Conservation (phyloP, 2,329 filamentous ascomycete species). For the Blastomyces emzantsi region DNA sequence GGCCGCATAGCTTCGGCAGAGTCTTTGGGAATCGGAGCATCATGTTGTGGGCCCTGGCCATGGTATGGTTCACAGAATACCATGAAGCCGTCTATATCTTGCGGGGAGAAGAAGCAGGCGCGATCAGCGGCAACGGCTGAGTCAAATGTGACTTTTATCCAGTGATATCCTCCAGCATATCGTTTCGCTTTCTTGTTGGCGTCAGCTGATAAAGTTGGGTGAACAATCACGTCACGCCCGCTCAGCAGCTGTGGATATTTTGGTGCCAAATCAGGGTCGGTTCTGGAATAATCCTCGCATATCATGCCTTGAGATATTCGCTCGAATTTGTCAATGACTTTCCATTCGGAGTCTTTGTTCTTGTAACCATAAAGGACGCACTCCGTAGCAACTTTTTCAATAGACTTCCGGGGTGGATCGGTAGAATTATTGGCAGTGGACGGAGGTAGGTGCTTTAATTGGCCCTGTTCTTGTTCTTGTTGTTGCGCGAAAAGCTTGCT, state of each 20-base stretch:
- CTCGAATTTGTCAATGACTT: conserved; percentile 82
- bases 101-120: conserved; percentile 60
- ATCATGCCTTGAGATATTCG: conserved; percentile 68
- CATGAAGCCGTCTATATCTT: conserved; percentile 60
- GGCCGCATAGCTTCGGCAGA: conserved; percentile 22
- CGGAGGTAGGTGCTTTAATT: conserved; percentile 26
- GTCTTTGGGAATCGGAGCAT: conserved; percentile 52
- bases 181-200: conserved; percentile 72
- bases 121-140: conserved; percentile 61
- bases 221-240: conserved; percentile 61
- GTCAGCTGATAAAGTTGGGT: conserved; percentile 57
- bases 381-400: conserved; percentile 57
- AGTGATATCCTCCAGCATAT: conserved; percentile 77
- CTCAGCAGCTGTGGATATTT: conserved; percentile 66
- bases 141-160: conserved; percentile 83
- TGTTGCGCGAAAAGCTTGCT: conserved; percentile 38
- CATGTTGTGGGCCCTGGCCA: conserved; percentile 54
- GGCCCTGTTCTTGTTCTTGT: conserved; percentile 34
- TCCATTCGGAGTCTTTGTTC: conserved; percentile 61
- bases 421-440: conserved; percentile 29
- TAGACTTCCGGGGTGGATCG: conserved; percentile 31
- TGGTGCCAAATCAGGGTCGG: conserved; percentile 61
- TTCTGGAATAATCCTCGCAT: conserved; percentile 86
- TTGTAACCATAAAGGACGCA: conserved; percentile 77
- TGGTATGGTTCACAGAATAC: conserved; percentile 64